phyloP scores from a whole-genome alignment of 1,284 basidiomycete genomes.

The Vanrija sp. region DNA sequence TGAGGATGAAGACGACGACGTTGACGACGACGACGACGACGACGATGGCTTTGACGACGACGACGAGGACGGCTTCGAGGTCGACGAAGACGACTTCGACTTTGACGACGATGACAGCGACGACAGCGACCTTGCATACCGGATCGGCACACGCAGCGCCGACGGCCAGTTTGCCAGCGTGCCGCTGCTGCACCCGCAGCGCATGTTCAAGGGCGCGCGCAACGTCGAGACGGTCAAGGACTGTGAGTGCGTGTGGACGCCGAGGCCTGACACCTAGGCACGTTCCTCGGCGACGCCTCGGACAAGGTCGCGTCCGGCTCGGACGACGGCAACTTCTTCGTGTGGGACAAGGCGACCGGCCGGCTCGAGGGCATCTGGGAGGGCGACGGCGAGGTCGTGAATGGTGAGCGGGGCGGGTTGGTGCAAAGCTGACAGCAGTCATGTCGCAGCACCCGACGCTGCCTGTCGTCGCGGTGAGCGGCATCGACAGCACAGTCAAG shows the following conservation, averaged over 20 bases:
- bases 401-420: slow-evolving; percentile 48
- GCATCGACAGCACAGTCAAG: slow-evolving; percentile 86
- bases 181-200: slow-evolving; percentile 66
- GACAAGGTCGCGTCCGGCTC: slow-evolving; percentile 81
- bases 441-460: slow-evolving; percentile 76
- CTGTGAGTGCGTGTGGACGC: slow-evolving; percentile 54
- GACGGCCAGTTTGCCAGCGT: slow-evolving; percentile 38
- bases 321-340: slow-evolving; percentile 71
- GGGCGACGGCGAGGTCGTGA: slow-evolving; percentile 77
- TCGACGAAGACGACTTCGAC: slow-evolving; percentile 30
- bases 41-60: slow-evolving; percentile 22
- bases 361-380: slow-evolving; percentile 71
- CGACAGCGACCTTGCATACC: not conserved
- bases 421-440: slow-evolving; percentile 30
- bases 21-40: slow-evolving; percentile 31
- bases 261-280: slow-evolving; percentile 55
- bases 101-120: slow-evolving; percentile 17
- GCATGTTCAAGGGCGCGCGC: slow-evolving; percentile 66
- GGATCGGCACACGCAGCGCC: slow-evolving; percentile 11
- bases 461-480: slow-evolving; percentile 78
- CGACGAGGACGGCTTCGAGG: slow-evolving; percentile 18
- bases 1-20: slow-evolving; percentile 28
- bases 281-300: slow-evolving; percentile 73
- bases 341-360: slow-evolving; percentile 72
- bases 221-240: slow-evolving; percentile 89